Evolutionary conservation across 2,329 filamentous ascomycete species (phyloP).

Genomic region (Aotearoamyces nothofagi): DNA sequence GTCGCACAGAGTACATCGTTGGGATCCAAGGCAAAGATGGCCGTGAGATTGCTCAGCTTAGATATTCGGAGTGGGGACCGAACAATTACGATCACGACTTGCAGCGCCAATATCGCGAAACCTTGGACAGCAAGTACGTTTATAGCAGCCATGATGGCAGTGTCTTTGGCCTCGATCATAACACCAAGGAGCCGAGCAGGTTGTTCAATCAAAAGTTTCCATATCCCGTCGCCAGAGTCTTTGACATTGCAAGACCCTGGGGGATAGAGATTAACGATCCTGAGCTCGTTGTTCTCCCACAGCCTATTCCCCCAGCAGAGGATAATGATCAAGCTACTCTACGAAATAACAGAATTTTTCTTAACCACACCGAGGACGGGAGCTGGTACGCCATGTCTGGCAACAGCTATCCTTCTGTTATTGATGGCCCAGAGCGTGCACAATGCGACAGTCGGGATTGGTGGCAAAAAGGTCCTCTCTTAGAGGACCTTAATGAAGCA

Average conservation of each 20-base stretch:
- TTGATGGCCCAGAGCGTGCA: constrained; percentile 40
- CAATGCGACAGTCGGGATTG: constrained; percentile 39
- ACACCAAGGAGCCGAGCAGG: constrained; percentile 20
- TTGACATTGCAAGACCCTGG: constrained; percentile 68
- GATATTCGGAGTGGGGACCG: constrained; percentile 86
- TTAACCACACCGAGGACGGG: constrained; percentile 75
- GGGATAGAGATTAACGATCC: constrained; percentile 51
- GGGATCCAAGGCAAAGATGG: constrained; percentile 63
- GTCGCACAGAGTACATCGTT: constrained; percentile 80
- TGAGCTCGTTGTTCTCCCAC: constrained; percentile 71
- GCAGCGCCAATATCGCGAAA: constrained; percentile 62
- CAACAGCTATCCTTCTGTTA: constrained; percentile 68
- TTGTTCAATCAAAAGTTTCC: constrained; percentile 56
- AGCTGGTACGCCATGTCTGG: constrained; percentile 94
- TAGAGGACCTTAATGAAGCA: constrained; percentile 19
- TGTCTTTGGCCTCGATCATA: constrained; percentile 64
- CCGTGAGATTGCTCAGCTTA: constrained; percentile 71
- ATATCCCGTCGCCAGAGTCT: constrained; percentile 73
- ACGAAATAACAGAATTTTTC: constrained; percentile 54
- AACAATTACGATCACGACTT: constrained; percentile 87
- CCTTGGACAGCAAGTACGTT: constrained; percentile 79
- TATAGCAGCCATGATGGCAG: constrained; percentile 76
- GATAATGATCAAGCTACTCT: constrained; percentile 34
- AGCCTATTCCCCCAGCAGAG: constrained; percentile 51
- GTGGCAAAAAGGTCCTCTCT: constrained; percentile 24